Conservation (phyloP, 345 rosid species). For the Boechera retrofracta region DNA sequence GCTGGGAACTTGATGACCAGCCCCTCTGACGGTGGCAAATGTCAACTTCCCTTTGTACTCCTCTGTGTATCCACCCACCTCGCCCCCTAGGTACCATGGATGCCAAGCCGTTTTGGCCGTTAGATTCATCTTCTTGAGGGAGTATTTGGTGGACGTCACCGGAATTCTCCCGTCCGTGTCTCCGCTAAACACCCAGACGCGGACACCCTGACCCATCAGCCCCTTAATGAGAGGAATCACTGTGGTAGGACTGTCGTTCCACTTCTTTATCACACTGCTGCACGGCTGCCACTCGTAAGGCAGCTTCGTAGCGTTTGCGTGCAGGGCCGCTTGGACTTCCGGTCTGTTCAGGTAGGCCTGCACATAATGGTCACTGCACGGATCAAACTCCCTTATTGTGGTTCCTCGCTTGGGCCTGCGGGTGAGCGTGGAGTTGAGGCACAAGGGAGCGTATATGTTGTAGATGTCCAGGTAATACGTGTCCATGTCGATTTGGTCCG, state of each 20-base stretch:
- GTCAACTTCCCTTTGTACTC: conserved; percentile 72
- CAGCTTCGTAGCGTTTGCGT: conserved; percentile 80
- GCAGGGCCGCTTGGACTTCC: conserved; percentile 82
- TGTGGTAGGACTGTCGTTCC: conserved; percentile 81
- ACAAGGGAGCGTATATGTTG: conserved; percentile 79
- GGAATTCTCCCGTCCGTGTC: conserved; percentile 88
- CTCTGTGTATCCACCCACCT: conserved; percentile 86
- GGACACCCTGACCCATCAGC: conserved; percentile 58
- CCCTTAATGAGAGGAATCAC: conserved; percentile 62
- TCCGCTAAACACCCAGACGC: conserved; percentile 91
- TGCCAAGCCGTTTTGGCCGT: conserved; percentile 66
- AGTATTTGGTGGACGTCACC: conserved; percentile 75
- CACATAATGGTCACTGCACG: conserved; percentile 71
- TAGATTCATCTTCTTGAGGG: conserved; percentile 67
- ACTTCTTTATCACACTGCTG: conserved; percentile 54
- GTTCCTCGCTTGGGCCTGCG: conserved; percentile 54
- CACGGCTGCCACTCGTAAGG: conserved; percentile 76
- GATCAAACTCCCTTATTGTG: conserved; percentile 56
- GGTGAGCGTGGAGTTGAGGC: conserved; percentile 60
- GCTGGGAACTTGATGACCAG: conserved; percentile 94
- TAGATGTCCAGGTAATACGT: conserved; percentile 53
- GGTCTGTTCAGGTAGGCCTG: conserved; percentile 69
- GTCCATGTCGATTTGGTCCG: conserved; percentile 29
- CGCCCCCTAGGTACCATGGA: conserved; percentile 72
- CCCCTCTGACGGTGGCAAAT: conserved; percentile 81